Conservation (phyloP, 2,329 filamentous ascomycete genomes). For the Cladosporium sp. region DNA sequence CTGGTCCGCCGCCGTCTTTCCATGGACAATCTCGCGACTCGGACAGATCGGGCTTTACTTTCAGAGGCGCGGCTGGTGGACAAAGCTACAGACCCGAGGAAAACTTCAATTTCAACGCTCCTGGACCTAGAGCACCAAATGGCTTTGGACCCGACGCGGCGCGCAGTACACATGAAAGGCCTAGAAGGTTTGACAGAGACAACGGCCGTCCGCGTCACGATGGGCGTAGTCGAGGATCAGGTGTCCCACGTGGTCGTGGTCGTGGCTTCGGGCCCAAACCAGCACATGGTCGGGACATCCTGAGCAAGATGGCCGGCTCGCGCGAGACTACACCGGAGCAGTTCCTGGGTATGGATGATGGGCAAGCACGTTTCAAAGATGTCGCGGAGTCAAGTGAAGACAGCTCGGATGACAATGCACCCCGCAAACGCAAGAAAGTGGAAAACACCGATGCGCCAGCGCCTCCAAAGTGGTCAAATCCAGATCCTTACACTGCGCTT, state of each 20-base stretch:
- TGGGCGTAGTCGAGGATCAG: background rate
- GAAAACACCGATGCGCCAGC: slow-evolving; percentile 13
- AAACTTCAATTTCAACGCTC: slow-evolving; percentile 10
- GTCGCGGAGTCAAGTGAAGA: slow-evolving; percentile 37
- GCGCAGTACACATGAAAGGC: background rate
- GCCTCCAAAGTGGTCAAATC: slow-evolving; percentile 85
- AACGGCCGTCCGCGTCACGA: slow-evolving; percentile 1
- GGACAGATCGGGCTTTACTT: slow-evolving; percentile 1
- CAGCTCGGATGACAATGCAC: slow-evolving; percentile 30
- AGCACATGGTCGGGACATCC: slow-evolving; percentile 42
- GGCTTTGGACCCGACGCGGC: slow-evolving; percentile 4
- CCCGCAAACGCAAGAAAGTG: slow-evolving; percentile 29
- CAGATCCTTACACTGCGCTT: slow-evolving; percentile 85
- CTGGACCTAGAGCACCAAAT: slow-evolving; percentile 5
- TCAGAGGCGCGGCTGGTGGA: slow-evolving; percentile 9
- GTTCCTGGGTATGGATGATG: slow-evolving; percentile 40
- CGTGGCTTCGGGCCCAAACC: slow-evolving; percentile 25
- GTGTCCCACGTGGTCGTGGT: slow-evolving; percentile 6
- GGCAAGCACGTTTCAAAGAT: slow-evolving; percentile 39
- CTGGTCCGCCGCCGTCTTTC: background rate
- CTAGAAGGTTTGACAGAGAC: slow-evolving; percentile 5
- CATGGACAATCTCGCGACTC: background rate
- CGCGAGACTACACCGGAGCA: slow-evolving; percentile 43
- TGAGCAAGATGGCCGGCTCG: slow-evolving; percentile 31
- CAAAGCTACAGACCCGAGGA: slow-evolving; percentile 10